phyloP scores from a whole-genome alignment of 805 yeast genomes.

The Teunomyces barrocoloradensis region DNA sequence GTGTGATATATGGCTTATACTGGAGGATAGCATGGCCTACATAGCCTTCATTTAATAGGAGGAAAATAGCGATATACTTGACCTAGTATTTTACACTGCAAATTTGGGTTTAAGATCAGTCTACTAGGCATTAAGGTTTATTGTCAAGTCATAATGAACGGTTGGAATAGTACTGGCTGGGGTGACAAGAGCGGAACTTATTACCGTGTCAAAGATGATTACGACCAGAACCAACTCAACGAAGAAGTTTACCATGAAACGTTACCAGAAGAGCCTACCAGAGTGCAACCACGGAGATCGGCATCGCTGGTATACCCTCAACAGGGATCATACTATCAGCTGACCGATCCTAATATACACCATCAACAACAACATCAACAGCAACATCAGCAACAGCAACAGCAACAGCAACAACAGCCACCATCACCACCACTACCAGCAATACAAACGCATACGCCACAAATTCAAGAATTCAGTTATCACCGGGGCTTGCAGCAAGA shows the following conservation, averaged over 20 bases:
- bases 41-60: not conserved
- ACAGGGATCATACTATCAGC: constrained; percentile 2
- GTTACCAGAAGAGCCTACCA: not conserved
- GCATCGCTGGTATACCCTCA: not conserved
- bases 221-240: not conserved
- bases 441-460: constrained; percentile 3
- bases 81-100: not conserved
- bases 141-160: constrained; percentile 2
- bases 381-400: constrained; percentile 5
- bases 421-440: constrained; percentile 6
- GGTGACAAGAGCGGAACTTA: constrained; percentile 3
- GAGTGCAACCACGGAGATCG: not conserved
- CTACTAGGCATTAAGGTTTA: not conserved
- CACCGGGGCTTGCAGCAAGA: not conserved
- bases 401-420: constrained; percentile 6
- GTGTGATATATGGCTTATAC: not conserved
- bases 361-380: constrained; percentile 7
- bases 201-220: not conserved
- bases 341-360: not conserved
- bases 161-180: constrained; percentile 6
- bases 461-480: not conserved
- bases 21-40: not conserved
- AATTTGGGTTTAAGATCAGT: not conserved
- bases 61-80: not conserved
- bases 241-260: not conserved